These are phyloP conservation scores for Rhizophagus sp. DNA, from an alignment of 192 early-diverging fungal genomes.

Conservation along the genomic window DNA sequence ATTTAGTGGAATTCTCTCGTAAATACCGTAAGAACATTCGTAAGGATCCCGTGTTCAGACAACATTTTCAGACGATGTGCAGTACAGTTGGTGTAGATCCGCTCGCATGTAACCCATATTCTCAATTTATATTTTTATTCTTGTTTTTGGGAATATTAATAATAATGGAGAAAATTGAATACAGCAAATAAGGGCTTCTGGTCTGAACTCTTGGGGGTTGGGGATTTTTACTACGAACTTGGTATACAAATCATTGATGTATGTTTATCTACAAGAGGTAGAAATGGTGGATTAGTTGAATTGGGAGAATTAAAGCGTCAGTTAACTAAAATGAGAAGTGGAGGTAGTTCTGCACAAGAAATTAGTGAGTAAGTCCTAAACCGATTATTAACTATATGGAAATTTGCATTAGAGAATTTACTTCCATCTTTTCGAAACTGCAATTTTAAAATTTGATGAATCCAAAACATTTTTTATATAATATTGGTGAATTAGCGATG, in stretches of 20 bases:
- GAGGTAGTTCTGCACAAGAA: slow-evolving; percentile 34
- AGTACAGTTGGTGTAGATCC: slow-evolving; percentile 93
- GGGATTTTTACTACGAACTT: slow-evolving; percentile 97
- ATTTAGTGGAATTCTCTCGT: slow-evolving; percentile 84
- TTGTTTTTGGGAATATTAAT: background rate
- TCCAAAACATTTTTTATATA: slow-evolving; percentile 33
- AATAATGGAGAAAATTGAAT: background rate
- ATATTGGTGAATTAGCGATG: slow-evolving; percentile 62
- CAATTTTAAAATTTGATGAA: background rate
- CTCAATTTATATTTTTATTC: background rate
- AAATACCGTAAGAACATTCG: slow-evolving; percentile 88
- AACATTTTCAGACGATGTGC: slow-evolving; percentile 94
- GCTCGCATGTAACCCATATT: slow-evolving; percentile 64
- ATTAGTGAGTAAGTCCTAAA: slow-evolving; percentile 48
- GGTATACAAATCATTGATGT: slow-evolving; percentile 92
- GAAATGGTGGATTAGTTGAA: slow-evolving; percentile 92
- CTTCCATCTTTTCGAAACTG: no score
- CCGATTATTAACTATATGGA: no score
- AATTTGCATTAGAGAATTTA: no score
- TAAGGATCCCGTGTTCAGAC: slow-evolving; percentile 81
- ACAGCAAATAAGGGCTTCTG: slow-evolving; percentile 93
- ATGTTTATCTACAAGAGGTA: slow-evolving; percentile 78
- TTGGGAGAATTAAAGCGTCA: slow-evolving; percentile 73
- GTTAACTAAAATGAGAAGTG: slow-evolving; percentile 64
- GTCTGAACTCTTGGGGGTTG: slow-evolving; percentile 91